These are phyloP conservation scores for Boletus reticuloceps DNA, from an alignment of 768 basidiomycete genomes.

Conservation along the genomic window DNA sequence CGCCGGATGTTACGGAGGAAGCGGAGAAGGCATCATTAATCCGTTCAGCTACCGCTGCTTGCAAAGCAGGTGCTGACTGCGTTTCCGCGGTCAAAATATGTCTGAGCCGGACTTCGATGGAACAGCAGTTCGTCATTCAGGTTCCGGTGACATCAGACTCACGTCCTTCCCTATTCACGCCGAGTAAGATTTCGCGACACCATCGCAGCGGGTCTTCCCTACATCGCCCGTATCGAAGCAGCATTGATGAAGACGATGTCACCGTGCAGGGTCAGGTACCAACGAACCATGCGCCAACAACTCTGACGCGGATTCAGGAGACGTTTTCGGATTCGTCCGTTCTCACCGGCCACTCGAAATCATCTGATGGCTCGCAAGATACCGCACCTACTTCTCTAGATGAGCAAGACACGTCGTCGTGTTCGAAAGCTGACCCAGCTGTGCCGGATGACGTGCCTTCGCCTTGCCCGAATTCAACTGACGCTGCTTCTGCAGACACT, in stretches of 20 bases:
- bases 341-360: conserved; percentile 41
- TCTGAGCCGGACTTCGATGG: conserved; percentile 59
- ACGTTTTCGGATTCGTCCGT: conserved; percentile 52
- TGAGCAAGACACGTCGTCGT: conserved; percentile 37
- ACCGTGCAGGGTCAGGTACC: conserved; percentile 52
- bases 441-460: conserved; percentile 32
- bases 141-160: conserved; percentile 51
- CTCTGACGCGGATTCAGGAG: conserved; percentile 31
- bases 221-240: conserved; percentile 35
- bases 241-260: conserved; percentile 57
- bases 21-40: conserved; percentile 76
- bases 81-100: conserved; percentile 83
- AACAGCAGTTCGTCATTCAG: conserved; percentile 64
- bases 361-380: conserved; percentile 45
- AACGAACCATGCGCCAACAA: conserved; percentile 20
- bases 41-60: conserved; percentile 81
- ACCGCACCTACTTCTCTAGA: conserved; percentile 51
- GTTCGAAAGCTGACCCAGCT: conserved; percentile 24
- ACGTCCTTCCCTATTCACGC: conserved; percentile 42
- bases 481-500: conserved; percentile 57
- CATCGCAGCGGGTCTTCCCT: conserved; percentile 38
- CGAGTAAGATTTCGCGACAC: conserved; percentile 45
- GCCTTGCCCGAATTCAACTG: conserved; percentile 25
- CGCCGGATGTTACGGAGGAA: conserved; percentile 62
- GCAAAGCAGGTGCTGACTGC: conserved; percentile 88